Percentiles rank a stretch among this genome's conserved stretches.
Conservation (phyloP, 1,139 yeast genomes). For the Suhomyces coccinellae region DNA sequence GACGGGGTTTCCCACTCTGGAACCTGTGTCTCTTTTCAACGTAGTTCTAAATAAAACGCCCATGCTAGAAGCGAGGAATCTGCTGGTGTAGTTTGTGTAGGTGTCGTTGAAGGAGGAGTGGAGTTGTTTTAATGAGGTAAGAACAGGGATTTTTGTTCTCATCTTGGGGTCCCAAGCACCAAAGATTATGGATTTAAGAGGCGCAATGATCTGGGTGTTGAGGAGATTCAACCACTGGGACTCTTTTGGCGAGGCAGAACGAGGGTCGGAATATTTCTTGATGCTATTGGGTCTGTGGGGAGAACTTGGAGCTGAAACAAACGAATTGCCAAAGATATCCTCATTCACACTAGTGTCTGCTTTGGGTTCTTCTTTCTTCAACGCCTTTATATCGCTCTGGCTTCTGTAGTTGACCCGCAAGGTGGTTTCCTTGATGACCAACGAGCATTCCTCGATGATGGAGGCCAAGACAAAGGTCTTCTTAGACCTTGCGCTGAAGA, state of each 20-base stretch:
- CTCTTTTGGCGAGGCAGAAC: slow-evolving; percentile 3
- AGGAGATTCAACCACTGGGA: slow-evolving; percentile 12
- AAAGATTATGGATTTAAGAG: slow-evolving; percentile 15
- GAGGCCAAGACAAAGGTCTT: slow-evolving; percentile 55
- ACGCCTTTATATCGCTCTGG: slow-evolving; percentile 31
- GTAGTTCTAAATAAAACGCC: slow-evolving; percentile 52
- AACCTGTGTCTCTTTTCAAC: slow-evolving; percentile 56
- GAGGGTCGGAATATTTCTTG: slow-evolving; percentile 1
- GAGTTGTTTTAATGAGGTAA: neutral
- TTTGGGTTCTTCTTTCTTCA: slow-evolving; percentile 22
- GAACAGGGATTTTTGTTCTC: neutral
- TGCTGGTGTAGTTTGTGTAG: slow-evolving; percentile 9
- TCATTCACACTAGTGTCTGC: slow-evolving; percentile 13
- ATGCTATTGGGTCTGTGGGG: slow-evolving; percentile 6
- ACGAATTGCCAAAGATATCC: slow-evolving; percentile 37
- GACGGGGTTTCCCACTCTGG: slow-evolving; percentile 57
- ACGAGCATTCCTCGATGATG: slow-evolving; percentile 59
- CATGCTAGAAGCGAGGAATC: slow-evolving; percentile 23
- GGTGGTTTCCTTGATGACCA: slow-evolving; percentile 50
- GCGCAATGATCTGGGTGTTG: slow-evolving; percentile 16
- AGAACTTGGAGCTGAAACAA: slow-evolving; percentile 9
- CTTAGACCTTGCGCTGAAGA: slow-evolving; percentile 53
- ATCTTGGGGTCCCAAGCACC: slow-evolving; percentile 5
- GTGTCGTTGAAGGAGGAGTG: neutral
- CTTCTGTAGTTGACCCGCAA: slow-evolving; percentile 42